Percentiles rank a stretch among this genome's conserved stretches.
phyloP scores from a whole-genome alignment of 495 filamentous ascomycete genomes.

The Neurospora africana region DNA sequence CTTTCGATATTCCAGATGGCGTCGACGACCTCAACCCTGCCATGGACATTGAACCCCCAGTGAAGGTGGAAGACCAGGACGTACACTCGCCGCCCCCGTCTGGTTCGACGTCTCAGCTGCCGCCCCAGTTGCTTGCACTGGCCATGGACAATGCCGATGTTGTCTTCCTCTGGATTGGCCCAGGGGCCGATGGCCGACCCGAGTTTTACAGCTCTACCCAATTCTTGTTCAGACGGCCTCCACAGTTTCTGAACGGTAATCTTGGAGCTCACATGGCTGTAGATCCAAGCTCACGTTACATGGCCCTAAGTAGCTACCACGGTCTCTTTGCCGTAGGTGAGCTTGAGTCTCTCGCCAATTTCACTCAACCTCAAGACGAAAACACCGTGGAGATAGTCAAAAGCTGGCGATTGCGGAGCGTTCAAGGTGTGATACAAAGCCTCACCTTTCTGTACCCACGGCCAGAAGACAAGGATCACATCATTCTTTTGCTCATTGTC shows the following conservation, averaged over 20 bases:
- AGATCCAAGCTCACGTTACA: slow-evolving; percentile 54
- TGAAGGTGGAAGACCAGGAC: slow-evolving; percentile 26
- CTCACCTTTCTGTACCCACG: slow-evolving; percentile 79
- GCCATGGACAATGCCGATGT: slow-evolving; percentile 58
- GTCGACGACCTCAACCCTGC: slow-evolving; percentile 7
- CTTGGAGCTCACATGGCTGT: slow-evolving; percentile 73
- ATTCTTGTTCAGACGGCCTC: slow-evolving; percentile 43
- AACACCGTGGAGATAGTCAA: slow-evolving; percentile 33
- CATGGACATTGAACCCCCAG: not conserved
- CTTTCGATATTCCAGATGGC: slow-evolving; percentile 14
- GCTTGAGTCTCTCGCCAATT: slow-evolving; percentile 38
- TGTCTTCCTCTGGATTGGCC: slow-evolving; percentile 57
- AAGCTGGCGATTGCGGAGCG: slow-evolving; percentile 43
- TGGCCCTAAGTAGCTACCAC: slow-evolving; percentile 34
- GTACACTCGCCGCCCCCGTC: slow-evolving; percentile 4
- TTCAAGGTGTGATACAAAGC: slow-evolving; percentile 68
- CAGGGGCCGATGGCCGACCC: slow-evolving; percentile 28
- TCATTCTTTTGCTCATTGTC: slow-evolving; percentile 67
- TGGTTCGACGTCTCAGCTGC: slow-evolving; percentile 27
- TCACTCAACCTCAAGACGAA: slow-evolving; percentile 30
- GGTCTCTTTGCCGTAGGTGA: slow-evolving; percentile 47
- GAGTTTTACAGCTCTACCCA: slow-evolving; percentile 44
- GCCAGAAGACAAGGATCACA: slow-evolving; percentile 49
- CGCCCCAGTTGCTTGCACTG: slow-evolving; percentile 68
- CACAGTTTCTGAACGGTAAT: slow-evolving; percentile 20